Percentiles rank a stretch among this genome's conserved stretches.
Conservation (phyloP, 306 rosid genomes). For the Sicyos edulis region DNA sequence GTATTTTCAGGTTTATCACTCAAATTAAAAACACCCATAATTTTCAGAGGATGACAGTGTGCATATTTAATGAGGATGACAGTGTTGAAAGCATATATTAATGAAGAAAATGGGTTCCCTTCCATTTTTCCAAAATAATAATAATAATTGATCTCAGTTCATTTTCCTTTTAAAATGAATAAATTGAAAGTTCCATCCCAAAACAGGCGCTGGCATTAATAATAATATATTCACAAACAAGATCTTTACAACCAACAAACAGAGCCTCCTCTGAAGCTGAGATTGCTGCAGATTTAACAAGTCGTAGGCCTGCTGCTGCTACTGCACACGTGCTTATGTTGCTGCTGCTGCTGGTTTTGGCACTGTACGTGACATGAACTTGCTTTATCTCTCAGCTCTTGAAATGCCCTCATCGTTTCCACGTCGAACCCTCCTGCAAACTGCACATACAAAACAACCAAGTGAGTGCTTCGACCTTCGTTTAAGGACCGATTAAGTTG, state of each 20-base stretch:
- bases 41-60: too few relatives aligned
- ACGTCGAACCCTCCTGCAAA: conserved; percentile 95
- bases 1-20: neutral
- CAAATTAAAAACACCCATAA: too few relatives aligned
- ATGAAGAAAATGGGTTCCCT: conserved; percentile 6
- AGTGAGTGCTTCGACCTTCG: too few relatives aligned
- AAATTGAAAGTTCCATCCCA: neutral
- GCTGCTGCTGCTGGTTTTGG: conserved; percentile 49
- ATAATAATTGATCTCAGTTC: neutral
- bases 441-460: too few relatives aligned
- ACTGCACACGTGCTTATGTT: conserved; percentile 53
- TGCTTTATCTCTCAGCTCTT: conserved; percentile 89
- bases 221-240: conserved; percentile 19
- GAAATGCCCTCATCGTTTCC: conserved; percentile 93
- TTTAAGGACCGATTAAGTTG: too few relatives aligned
- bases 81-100: too few relatives aligned
- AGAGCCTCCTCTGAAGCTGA: conserved; percentile 57
- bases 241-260: conserved; percentile 39
- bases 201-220: conserved; percentile 26
- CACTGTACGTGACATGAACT: conserved; percentile 77
- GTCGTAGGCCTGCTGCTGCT: conserved; percentile 51
- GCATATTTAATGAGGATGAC: too few relatives aligned
- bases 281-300: conserved; percentile 69
- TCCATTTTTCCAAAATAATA: neutral
- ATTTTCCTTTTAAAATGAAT: conserved; percentile 8